Evolutionary conservation across 768 basidiomycete species (phyloP).

Genomic region (Artomyces pyxidatus): DNA sequence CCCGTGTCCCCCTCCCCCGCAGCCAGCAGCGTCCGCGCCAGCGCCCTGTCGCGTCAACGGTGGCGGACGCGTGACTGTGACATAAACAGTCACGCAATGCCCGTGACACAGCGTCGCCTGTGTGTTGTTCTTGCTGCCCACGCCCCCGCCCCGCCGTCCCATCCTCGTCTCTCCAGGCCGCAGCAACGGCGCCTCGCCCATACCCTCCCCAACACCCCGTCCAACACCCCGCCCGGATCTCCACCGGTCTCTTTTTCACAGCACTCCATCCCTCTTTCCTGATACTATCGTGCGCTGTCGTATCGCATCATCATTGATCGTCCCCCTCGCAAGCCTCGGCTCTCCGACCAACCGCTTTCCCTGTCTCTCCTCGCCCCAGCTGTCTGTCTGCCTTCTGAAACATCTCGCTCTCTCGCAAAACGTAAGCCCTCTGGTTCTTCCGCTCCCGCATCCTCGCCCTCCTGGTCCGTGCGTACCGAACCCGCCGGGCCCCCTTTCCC

Average conservation of each 20-base stretch:
- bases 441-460: slow-evolving; percentile 5
- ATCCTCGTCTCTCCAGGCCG: too few species aligned
- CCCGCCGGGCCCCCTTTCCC: neutral
- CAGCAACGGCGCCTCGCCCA: neutral
- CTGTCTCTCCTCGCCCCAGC: slow-evolving; percentile 5
- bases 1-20: slow-evolving; percentile 12
- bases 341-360: slow-evolving; percentile 13
- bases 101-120: slow-evolving; percentile 3
- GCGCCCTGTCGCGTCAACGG: slow-evolving; percentile 6
- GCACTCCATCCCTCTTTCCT: neutral
- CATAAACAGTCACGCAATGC: slow-evolving; percentile 11
- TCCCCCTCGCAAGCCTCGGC: slow-evolving; percentile 16
- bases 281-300: slow-evolving; percentile 10
- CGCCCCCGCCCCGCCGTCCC: neutral
- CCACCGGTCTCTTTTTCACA: neutral
- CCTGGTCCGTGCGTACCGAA: slow-evolving; percentile 10
- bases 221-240: neutral
- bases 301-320: slow-evolving; percentile 18
- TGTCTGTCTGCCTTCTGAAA: slow-evolving; percentile 10
- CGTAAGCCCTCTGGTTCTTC: slow-evolving; percentile 17
- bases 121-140: neutral
- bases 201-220: neutral
- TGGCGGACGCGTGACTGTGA: slow-evolving; percentile 16
- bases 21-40: slow-evolving; percentile 7
- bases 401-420: slow-evolving; percentile 5